Percentiles rank a stretch among this genome's conserved stretches.
phyloP scores from a whole-genome alignment of 257 asterid genomes.

The Nicotiana obtusifolia region DNA sequence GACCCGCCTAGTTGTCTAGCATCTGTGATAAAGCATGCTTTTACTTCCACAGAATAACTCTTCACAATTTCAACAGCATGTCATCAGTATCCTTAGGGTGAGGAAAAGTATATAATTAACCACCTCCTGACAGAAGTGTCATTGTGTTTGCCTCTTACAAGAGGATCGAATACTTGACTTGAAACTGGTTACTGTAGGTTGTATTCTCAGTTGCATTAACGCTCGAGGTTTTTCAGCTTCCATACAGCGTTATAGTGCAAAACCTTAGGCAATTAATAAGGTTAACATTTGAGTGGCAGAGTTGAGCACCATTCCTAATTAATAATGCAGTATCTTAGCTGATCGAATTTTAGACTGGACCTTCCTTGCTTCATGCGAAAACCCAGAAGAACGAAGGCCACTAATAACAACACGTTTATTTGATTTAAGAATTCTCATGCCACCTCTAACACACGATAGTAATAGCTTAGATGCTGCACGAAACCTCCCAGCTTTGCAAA shows the following conservation, averaged over 20 bases:
- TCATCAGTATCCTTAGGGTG: not conserved
- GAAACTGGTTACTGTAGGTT: not conserved
- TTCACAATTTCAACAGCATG: not conserved
- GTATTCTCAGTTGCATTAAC: not conserved
- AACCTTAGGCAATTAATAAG: constrained; percentile 3
- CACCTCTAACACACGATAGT: constrained; percentile 50
- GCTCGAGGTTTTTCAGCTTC: not conserved
- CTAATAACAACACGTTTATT: constrained; percentile 47
- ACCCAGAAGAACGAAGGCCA: constrained; percentile 47
- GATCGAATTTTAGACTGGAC: constrained; percentile 37
- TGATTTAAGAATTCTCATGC: constrained; percentile 43
- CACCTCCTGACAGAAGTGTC: not conserved
- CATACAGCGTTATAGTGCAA: not conserved
- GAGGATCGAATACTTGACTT: not conserved
- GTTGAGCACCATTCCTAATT: not conserved
- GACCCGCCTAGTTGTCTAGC: not conserved
- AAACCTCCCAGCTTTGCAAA: constrained; percentile 61
- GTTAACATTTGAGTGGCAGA: not conserved
- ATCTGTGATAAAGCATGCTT: not conserved
- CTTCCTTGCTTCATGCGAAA: constrained; percentile 26
- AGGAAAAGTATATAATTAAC: not conserved
- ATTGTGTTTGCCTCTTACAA: not conserved
- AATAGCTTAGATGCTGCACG: constrained; percentile 58
- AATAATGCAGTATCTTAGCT: constrained; percentile 39
- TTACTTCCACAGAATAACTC: not conserved